Percentiles rank a stretch among this genome's conserved stretches.
Conservation (phyloP, 2,329 filamentous ascomycete species). For the Aspergillus quadricinctus region DNA sequence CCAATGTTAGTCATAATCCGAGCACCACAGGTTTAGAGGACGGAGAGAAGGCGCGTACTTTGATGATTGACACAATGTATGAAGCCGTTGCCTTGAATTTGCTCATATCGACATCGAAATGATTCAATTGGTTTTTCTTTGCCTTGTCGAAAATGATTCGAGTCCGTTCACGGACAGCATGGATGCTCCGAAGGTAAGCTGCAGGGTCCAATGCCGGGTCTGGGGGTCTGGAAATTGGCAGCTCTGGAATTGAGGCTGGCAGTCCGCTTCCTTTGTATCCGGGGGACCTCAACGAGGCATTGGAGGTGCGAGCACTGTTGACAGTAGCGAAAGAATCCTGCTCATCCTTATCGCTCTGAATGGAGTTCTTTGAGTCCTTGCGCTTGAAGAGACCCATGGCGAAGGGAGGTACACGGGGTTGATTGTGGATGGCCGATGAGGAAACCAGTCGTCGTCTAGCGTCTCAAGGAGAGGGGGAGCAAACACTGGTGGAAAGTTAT, state of each 20-base stretch:
- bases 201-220: constrained; percentile 85
- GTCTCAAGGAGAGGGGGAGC: constrained; percentile 4
- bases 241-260: constrained; percentile 60
- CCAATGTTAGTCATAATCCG: constrained; percentile 5
- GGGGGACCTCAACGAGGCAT: constrained; percentile 49
- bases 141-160: constrained; percentile 72
- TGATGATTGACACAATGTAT: constrained; percentile 91
- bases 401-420: constrained; percentile 4
- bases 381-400: constrained; percentile 45
- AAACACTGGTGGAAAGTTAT: neutral
- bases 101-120: constrained; percentile 83
- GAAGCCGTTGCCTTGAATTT: constrained; percentile 80
- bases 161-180: constrained; percentile 77
- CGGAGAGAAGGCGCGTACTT: constrained; percentile 53
- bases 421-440: constrained; percentile 1
- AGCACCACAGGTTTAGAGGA: constrained; percentile 5
- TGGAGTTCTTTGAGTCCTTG: constrained; percentile 41
- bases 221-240: constrained; percentile 77
- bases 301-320: constrained; percentile 42
- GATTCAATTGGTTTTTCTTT: constrained; percentile 68
- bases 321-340: constrained; percentile 36
- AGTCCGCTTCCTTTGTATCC: constrained; percentile 45
- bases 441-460: constrained; percentile 1
- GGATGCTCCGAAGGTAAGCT: constrained; percentile 84
- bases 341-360: constrained; percentile 36